Base-by-base conservation (phyloP, 108 stramenopile genomes). In the Stephanodiscus minutulus region DNA sequence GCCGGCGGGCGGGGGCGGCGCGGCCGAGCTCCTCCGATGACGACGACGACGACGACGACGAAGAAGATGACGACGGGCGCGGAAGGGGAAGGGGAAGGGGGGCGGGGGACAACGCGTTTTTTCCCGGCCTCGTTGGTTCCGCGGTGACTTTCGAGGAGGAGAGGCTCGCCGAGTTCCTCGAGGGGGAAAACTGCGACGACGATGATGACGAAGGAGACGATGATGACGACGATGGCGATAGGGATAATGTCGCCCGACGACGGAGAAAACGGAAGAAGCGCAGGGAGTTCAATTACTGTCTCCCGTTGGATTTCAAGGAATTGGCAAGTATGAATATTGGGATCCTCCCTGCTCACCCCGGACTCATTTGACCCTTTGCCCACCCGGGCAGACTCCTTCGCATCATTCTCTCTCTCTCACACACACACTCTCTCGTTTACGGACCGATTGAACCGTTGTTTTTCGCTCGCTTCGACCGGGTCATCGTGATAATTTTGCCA, bases 251-350 rank as follows among this genome's bases (percentile, higher is more conserved):
- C 15, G 15, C 13, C 3, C 15, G 12, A 0, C 43, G 3, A 44
- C 11, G 13, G 12, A 41, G 47, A 61, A 53, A 58, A 47, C 36
- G 63, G 56, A 48, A 27, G 20, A 72, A 74, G 44, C 52, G 18
- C 6, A 21, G 46, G 20, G 59, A 70, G 1, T 55, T 82, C 13
- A 36, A 73, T 21, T 92, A 87, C 71, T 86, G 85, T 61, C 70
- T 92, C 25, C 91, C 91, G 29, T 55, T 60, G 41, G 86, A 86
- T 44, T 80, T 92, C 49, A 83, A 84, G 63, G 77, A 85, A 33
- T 84, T 89, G 63, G 83, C 80, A 60, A 66, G 73, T 27, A 7
- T 17, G 27, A 3, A 13, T 44, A 8, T 41, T 12, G 39, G n/a
- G n/a, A 41, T 41, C 10, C 1, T 41, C 39, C 2, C 31, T 12